phyloP scores from a whole-genome alignment of 345 rosid species.

The Pistacia vera region DNA sequence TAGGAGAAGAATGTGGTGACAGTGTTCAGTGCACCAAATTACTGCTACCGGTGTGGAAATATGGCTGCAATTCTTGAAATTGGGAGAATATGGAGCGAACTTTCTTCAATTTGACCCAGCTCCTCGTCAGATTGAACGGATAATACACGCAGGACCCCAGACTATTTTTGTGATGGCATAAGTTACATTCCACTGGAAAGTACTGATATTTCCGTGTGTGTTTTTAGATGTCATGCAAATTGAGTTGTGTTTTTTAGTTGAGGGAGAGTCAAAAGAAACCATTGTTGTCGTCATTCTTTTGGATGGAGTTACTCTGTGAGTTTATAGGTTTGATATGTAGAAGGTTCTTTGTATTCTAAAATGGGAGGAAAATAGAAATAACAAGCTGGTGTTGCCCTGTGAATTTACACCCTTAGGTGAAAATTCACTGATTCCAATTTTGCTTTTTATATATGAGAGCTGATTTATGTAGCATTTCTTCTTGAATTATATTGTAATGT shows the following conservation, averaged over 20 bases:
- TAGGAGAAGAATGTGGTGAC: slow-evolving; percentile 85
- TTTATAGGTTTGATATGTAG: slow-evolving; percentile 34
- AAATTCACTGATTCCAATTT: background rate
- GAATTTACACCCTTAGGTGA: background rate
- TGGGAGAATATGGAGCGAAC: slow-evolving; percentile 82
- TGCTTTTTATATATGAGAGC: background rate
- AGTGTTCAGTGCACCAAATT: slow-evolving; percentile 84
- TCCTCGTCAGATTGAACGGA: slow-evolving; percentile 82
- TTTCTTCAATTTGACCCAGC: slow-evolving; percentile 93
- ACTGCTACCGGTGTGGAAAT: slow-evolving; percentile 81
- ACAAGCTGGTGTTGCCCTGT: slow-evolving; percentile 17
- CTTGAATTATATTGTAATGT: background rate
- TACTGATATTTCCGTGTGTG: slow-evolving; percentile 27
- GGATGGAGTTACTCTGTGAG: slow-evolving; percentile 22
- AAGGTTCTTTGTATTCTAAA: slow-evolving; percentile 29
- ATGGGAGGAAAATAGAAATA: slow-evolving; percentile 35
- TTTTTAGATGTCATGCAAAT: slow-evolving; percentile 46
- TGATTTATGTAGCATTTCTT: background rate
- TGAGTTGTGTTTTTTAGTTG: slow-evolving; percentile 30
- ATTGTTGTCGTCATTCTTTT: slow-evolving; percentile 37
- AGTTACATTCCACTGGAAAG: slow-evolving; percentile 17
- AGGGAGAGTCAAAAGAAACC: slow-evolving; percentile 27
- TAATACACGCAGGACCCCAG: slow-evolving; percentile 80
- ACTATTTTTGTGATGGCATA: slow-evolving; percentile 66
- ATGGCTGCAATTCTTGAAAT: slow-evolving; percentile 91